A percentile compares a stretch with the other conserved stretches of the same genome.
phyloP scores from a whole-genome alignment of 2,329 filamentous ascomycete genomes.

The Talaromyces rugulosus region DNA sequence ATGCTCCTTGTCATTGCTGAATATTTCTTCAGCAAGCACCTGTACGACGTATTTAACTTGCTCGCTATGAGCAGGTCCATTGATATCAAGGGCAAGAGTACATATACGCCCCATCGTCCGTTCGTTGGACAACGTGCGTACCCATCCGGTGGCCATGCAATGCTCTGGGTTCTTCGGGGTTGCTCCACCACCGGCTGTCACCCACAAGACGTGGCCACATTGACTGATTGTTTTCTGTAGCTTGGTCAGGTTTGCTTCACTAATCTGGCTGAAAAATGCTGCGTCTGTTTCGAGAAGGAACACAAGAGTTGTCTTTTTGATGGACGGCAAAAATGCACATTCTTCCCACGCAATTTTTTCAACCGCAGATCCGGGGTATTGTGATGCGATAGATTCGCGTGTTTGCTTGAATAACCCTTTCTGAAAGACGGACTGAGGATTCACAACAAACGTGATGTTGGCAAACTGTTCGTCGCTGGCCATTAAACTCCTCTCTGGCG shows the following conservation, averaged over 20 bases:
- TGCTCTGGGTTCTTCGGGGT: background rate
- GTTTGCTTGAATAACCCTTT: background rate
- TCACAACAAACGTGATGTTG: background rate
- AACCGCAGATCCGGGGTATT: background rate
- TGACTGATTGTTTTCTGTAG: background rate
- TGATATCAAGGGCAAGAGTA: background rate
- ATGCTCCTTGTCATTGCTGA: background rate
- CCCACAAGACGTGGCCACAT: background rate
- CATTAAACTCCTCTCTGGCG: background rate
- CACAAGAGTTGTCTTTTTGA: background rate
- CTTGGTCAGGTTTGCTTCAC: background rate
- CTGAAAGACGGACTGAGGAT: background rate
- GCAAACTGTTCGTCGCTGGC: background rate
- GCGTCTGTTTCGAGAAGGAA: conserved; percentile 1
- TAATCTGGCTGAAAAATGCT: background rate
- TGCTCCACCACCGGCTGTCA: background rate
- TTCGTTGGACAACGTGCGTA: background rate
- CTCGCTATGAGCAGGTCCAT: background rate
- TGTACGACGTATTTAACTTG: background rate
- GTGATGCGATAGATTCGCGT: background rate
- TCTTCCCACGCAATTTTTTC: background rate
- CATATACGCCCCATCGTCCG: background rate
- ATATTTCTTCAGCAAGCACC: background rate
- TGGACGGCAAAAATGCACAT: background rate
- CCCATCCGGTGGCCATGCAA: background rate